Percentiles rank a stretch among this genome's conserved stretches.
phyloP scores from a whole-genome alignment of 2,329 filamentous ascomycete species.

The Chaetomium sp. region DNA sequence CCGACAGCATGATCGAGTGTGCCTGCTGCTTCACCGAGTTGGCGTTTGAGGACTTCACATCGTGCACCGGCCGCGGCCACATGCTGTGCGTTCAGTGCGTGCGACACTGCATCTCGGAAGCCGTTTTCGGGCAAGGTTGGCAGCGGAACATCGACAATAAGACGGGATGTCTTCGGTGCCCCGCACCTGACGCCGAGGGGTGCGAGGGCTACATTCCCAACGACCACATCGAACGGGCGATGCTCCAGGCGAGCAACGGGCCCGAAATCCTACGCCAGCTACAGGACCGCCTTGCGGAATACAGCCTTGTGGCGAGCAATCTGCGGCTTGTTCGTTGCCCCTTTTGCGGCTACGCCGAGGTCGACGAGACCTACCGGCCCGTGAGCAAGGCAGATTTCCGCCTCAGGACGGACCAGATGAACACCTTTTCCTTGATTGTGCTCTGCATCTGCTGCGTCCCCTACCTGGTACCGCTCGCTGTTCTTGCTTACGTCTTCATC shows the following conservation, averaged over 20 bases:
- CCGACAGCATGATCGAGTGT: slow-evolving; percentile 66
- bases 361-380: slow-evolving; percentile 74
- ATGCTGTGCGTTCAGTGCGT: slow-evolving; percentile 83
- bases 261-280: slow-evolving; percentile 72
- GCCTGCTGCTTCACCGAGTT: slow-evolving; percentile 74
- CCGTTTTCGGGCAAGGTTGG: slow-evolving; percentile 93
- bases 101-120: slow-evolving; percentile 78
- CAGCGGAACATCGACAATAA: slow-evolving; percentile 73
- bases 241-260: slow-evolving; percentile 69
- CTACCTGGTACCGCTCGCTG: slow-evolving; percentile 44
- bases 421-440: slow-evolving; percentile 37
- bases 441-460: slow-evolving; percentile 58
- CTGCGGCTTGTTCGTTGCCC: slow-evolving; percentile 81
- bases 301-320: slow-evolving; percentile 71
- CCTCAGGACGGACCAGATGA: slow-evolving; percentile 55
- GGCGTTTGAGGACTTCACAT: slow-evolving; percentile 72
- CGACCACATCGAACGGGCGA: slow-evolving; percentile 70
- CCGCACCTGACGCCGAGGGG: slow-evolving; percentile 71
- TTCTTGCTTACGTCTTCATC: background rate
- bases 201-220: slow-evolving; percentile 75
- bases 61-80: slow-evolving; percentile 70
- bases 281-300: slow-evolving; percentile 76
- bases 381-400: slow-evolving; percentile 56
- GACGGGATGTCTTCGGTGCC: slow-evolving; percentile 75
- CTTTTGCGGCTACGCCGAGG: slow-evolving; percentile 89